Evolutionary conservation across 1,284 basidiomycete genomes (phyloP).

Genomic region (Sphaerobolus stellatus): DNA sequence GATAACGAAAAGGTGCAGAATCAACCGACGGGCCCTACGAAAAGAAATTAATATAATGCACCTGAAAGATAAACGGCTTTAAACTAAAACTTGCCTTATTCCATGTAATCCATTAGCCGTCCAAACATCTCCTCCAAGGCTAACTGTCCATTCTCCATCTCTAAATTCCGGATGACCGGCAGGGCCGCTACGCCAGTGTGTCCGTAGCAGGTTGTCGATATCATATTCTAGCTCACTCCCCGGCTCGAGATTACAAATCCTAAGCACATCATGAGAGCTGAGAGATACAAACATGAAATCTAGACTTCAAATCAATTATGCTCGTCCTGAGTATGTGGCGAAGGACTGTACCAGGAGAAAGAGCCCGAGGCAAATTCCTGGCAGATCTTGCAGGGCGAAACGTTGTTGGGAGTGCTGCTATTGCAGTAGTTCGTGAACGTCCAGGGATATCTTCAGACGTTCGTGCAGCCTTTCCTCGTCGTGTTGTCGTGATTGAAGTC

Average conservation of each 20-base stretch:
- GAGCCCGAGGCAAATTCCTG: too few relatives aligned
- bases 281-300: slow-evolving; percentile 11
- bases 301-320: neutral
- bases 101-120: slow-evolving; percentile 2
- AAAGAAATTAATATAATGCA: neutral
- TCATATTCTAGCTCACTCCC: neutral
- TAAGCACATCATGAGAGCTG: slow-evolving; percentile 9
- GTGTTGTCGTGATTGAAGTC: too few relatives aligned
- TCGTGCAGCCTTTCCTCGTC: too few relatives aligned
- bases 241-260: neutral
- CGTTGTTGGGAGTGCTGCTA: too few relatives aligned
- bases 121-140: slow-evolving; percentile 10
- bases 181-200: slow-evolving; percentile 2
- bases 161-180: neutral
- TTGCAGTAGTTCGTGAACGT: too few relatives aligned
- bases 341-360: too few relatives aligned
- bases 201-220: neutral
- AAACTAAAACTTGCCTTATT: slow-evolving; percentile 1
- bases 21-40: slow-evolving; percentile 6
- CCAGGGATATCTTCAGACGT: too few relatives aligned
- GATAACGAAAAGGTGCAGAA: slow-evolving; percentile 4
- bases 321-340: too few relatives aligned
- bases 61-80: neutral
- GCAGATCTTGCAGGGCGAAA: too few relatives aligned
- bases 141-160: neutral